A percentile compares a stretch with the other conserved stretches of the same genome.
phyloP scores from a whole-genome alignment of 1,139 yeast species.

The Lipomyces yarrowii region DNA sequence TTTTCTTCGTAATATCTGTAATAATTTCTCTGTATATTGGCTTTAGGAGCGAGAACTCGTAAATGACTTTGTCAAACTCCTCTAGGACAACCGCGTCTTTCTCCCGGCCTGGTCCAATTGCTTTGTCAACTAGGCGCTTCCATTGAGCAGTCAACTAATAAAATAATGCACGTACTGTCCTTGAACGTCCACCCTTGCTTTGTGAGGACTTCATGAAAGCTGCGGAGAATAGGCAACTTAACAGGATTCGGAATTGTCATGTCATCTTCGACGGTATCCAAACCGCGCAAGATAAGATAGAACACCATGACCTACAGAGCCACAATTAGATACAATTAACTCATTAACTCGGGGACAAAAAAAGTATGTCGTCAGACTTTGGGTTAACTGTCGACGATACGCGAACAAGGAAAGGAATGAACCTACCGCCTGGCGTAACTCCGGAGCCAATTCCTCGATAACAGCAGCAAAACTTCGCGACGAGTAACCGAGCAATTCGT shows the following conservation, averaged over 20 bases:
- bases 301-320: slow-evolving; percentile 57
- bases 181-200: slow-evolving; percentile 78
- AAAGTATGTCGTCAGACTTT: too few species aligned
- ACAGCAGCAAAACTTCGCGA: slow-evolving; percentile 94
- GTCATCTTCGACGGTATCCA: slow-evolving; percentile 97
- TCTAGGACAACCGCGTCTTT: slow-evolving; percentile 78
- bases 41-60: slow-evolving; percentile 71
- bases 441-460: slow-evolving; percentile 88
- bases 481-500: slow-evolving; percentile 64
- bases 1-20: slow-evolving; percentile 70
- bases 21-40: slow-evolving; percentile 79
- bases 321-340: neutral
- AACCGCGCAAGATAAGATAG: slow-evolving; percentile 81
- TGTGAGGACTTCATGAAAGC: slow-evolving; percentile 64
- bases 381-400: too few species aligned
- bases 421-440: slow-evolving; percentile 68
- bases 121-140: neutral
- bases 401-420: neutral
- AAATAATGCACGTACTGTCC: slow-evolving; percentile 44
- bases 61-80: slow-evolving; percentile 68
- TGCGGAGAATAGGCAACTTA: slow-evolving; percentile 74
- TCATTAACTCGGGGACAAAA: too few species aligned
- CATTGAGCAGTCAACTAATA: neutral
- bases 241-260: slow-evolving; percentile 74
- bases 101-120: slow-evolving; percentile 50